A percentile compares a stretch with the other conserved stretches of the same genome.
phyloP scores from a whole-genome alignment of 768 basidiomycete species.

The Rhodotorula graminis region DNA sequence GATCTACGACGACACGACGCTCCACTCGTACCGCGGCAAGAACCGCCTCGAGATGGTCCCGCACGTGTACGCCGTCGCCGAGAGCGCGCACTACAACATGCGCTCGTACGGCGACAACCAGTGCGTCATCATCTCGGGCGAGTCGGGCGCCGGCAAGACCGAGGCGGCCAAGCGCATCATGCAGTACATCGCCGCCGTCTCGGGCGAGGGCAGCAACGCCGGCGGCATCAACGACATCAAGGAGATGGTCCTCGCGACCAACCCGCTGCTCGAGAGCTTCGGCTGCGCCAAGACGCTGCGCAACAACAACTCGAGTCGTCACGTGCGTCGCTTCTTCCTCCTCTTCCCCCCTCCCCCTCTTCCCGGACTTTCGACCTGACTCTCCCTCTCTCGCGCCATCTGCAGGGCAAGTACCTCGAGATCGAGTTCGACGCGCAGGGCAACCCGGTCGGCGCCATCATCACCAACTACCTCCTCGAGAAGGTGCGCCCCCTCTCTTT shows the following conservation, averaged over 20 bases:
- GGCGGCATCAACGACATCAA: conserved; percentile 85
- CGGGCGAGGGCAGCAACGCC: conserved; percentile 50
- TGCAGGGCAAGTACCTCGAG: conserved; percentile 94
- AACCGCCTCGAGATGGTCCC: conserved; percentile 96
- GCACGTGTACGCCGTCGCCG: conserved; percentile 95
- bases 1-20: conserved; percentile 87
- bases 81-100: conserved; percentile 98
- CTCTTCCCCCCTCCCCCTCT: neutral
- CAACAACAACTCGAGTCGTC: conserved; percentile 97
- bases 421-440: conserved; percentile 96
- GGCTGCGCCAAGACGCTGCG: conserved; percentile 98
- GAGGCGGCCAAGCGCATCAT: conserved; percentile 99
- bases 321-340: conserved; percentile 58
- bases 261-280: conserved; percentile 93
- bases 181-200: conserved; percentile 98
- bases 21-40: conserved; percentile 85
- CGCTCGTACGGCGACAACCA: conserved; percentile 98
- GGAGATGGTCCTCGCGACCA: conserved; percentile 98
- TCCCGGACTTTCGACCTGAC: neutral
- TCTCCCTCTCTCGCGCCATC: neutral
- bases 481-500: conserved; percentile 60
- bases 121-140: conserved; percentile 98
- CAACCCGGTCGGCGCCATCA: conserved; percentile 93
- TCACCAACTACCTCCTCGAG: conserved; percentile 96
- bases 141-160: conserved; percentile 98